phyloP scores from a whole-genome alignment of 345 rosid species.

The Eucalyptus coolabah region DNA sequence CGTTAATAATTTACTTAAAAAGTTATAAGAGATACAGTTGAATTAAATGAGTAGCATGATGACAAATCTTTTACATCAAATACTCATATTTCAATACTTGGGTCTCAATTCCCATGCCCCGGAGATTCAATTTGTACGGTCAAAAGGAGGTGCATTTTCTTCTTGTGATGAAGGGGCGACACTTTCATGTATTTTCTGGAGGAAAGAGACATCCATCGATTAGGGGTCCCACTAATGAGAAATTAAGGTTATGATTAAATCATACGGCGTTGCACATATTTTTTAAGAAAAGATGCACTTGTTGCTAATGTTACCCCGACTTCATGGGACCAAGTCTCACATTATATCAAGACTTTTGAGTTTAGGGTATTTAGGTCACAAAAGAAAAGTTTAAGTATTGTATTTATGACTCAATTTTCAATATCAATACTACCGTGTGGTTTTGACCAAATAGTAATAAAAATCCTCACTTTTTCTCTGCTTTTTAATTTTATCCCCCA shows the following conservation, averaged over 20 bases:
- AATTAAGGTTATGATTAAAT: neutral
- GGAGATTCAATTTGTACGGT: neutral
- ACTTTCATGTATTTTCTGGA: neutral
- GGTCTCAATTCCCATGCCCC: neutral
- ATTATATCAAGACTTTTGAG: neutral
- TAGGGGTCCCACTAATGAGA: neutral
- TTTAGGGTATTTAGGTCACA: neutral
- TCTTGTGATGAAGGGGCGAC: neutral
- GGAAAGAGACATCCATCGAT: neutral
- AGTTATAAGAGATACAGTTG: neutral
- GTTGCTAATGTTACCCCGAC: neutral
- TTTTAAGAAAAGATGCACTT: neutral
- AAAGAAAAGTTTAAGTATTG: neutral
- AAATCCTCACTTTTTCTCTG: neutral
- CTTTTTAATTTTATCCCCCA: neutral
- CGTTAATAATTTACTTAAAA: neutral
- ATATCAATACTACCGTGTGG: neutral
- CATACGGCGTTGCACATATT: neutral
- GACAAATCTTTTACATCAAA: neutral
- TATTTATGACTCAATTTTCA: neutral
- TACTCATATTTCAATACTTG: neutral
- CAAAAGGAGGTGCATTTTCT: neutral
- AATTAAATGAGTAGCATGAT: neutral
- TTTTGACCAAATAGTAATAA: neutral
- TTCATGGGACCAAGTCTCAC: neutral